phyloP scores from a whole-genome alignment of 441 rosid species.

The Erodium texanum region DNA sequence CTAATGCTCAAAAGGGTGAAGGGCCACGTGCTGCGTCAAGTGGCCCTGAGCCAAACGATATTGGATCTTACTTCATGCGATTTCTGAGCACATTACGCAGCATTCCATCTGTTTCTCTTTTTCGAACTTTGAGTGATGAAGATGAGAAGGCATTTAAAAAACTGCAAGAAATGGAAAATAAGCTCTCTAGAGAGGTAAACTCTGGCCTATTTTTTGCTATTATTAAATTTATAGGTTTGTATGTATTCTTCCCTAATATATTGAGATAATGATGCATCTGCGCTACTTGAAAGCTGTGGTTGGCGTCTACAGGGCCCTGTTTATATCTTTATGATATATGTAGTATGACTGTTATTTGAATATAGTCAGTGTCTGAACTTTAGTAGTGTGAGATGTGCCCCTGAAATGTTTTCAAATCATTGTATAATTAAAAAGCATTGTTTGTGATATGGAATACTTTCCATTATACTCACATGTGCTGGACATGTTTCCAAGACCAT shows the following conservation, averaged over 20 bases:
- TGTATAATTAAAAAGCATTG: background rate
- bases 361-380: background rate
- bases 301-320: background rate
- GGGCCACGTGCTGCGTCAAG: constrained; percentile 31
- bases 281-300: background rate
- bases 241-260: background rate
- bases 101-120: constrained; percentile 91
- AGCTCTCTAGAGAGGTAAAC: constrained; percentile 62
- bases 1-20: constrained; percentile 67
- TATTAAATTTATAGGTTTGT: background rate
- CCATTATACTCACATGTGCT: too few relatives aligned
- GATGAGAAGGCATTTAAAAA: constrained; percentile 65
- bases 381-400: background rate
- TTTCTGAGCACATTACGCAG: constrained; percentile 75
- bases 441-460: background rate
- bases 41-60: constrained; percentile 55
- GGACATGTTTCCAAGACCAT: background rate
- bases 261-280: background rate
- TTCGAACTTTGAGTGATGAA: constrained; percentile 59
- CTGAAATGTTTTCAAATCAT: background rate
- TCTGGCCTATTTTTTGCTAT: background rate
- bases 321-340: background rate
- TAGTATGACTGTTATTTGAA: background rate
- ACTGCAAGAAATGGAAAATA: constrained; percentile 62
- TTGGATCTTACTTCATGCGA: constrained; percentile 69